Evolutionary conservation across 495 filamentous ascomycete species (phyloP).

Genomic region (Aspergillus hancockii): DNA sequence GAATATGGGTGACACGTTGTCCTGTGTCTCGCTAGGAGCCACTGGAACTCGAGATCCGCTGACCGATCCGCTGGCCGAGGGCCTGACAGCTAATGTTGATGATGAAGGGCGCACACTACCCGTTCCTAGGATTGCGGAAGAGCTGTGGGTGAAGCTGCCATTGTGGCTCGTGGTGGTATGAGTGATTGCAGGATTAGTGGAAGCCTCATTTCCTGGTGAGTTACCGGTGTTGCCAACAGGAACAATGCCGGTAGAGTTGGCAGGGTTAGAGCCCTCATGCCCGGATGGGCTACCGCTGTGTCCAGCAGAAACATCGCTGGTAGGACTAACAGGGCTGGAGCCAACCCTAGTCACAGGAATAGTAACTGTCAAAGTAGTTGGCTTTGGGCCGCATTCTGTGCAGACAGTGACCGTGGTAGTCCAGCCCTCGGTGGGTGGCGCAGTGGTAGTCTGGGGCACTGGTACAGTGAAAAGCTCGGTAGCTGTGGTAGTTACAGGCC

Average conservation of each 20-base stretch:
- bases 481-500: conserved; percentile 25
- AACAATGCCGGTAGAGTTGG: no score
- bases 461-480: conserved; percentile 11
- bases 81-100: conserved; percentile 23
- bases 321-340: conserved; percentile 1
- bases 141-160: conserved; percentile 6
- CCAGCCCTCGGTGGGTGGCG: conserved; percentile 32
- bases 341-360: conserved; percentile 21
- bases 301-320: background rate
- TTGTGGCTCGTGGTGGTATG: conserved; percentile 7
- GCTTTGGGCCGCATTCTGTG: conserved; percentile 38
- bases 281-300: background rate
- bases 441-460: conserved; percentile 5
- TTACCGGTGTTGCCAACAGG: no score
- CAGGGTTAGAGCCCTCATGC: background rate
- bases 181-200: background rate
- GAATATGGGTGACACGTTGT: conserved; percentile 25
- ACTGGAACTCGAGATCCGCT: conserved; percentile 8
- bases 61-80: conserved; percentile 20
- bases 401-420: conserved; percentile 45
- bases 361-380: conserved; percentile 38
- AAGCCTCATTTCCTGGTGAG: no score
- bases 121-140: background rate
- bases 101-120: conserved; percentile 16
- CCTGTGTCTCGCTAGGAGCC: conserved; percentile 24